A percentile compares a stretch with the other conserved stretches of the same genome.
Conservation (phyloP, 805 yeast species). For the Saccharomyces paradoxus region DNA sequence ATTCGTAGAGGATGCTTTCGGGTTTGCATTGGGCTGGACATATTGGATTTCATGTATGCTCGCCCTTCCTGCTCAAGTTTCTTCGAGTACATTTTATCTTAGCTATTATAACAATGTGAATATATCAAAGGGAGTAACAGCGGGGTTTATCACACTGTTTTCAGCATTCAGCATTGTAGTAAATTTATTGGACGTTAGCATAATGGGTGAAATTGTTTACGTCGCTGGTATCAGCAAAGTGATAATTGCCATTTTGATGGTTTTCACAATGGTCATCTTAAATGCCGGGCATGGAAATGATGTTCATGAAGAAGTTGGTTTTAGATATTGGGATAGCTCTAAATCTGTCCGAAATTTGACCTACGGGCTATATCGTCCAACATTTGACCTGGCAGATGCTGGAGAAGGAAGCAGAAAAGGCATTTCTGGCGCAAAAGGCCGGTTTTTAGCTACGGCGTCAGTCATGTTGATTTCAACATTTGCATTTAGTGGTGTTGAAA, state of each 20-base stretch:
- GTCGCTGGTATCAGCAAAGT: slow-evolving; percentile 52
- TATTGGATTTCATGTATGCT: slow-evolving; percentile 50
- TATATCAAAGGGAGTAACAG: slow-evolving; percentile 42
- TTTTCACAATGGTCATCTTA: slow-evolving; percentile 56
- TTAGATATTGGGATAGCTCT: slow-evolving; percentile 55
- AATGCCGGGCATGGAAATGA: slow-evolving; percentile 40
- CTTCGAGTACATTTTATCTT: slow-evolving; percentile 52
- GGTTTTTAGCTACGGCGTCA: slow-evolving; percentile 51
- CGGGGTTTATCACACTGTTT: slow-evolving; percentile 61
- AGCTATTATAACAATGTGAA: slow-evolving; percentile 54
- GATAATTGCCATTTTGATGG: slow-evolving; percentile 42
- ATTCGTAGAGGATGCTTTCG: slow-evolving; percentile 57
- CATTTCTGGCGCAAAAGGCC: slow-evolving; percentile 51
- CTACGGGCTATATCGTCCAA: slow-evolving; percentile 68
- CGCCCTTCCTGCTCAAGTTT: slow-evolving; percentile 55
- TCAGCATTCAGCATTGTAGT: slow-evolving; percentile 38
- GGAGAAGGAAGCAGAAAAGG: slow-evolving; percentile 50
- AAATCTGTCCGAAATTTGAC: slow-evolving; percentile 37
- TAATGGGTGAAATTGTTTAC: slow-evolving; percentile 70
- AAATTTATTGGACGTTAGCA: slow-evolving; percentile 60
- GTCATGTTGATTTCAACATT: slow-evolving; percentile 61
- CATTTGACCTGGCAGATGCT: slow-evolving; percentile 55
- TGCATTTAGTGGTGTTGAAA: slow-evolving; percentile 76
- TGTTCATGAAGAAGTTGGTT: slow-evolving; percentile 41
- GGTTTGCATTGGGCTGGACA: slow-evolving; percentile 61